These are phyloP conservation scores for Sporothrix brasiliensis DNA, from an alignment of 2,329 filamentous ascomycete species.

Conservation along the genomic window DNA sequence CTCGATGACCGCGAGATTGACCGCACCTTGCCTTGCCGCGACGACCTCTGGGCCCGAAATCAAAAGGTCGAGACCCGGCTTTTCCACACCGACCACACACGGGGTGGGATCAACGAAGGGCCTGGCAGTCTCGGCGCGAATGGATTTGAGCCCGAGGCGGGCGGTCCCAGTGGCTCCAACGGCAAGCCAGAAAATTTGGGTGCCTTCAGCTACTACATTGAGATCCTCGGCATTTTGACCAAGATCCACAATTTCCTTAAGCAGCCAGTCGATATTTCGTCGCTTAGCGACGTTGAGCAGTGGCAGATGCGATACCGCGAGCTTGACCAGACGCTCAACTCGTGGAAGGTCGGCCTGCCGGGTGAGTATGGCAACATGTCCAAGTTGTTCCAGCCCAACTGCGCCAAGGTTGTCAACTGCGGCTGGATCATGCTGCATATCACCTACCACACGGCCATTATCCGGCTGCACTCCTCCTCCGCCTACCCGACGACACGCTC, in stretches of 20 bases:
- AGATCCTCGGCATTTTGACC: constrained; percentile 83
- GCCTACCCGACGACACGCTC: constrained; percentile 89
- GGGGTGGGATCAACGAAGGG: constrained; percentile 28
- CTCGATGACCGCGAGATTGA: constrained; percentile 89
- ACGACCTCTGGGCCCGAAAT: constrained; percentile 83
- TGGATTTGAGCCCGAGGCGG: constrained; percentile 31
- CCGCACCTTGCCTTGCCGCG: constrained; percentile 80
- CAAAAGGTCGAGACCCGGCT: constrained; percentile 81
- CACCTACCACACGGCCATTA: constrained; percentile 86
- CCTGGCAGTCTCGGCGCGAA: constrained; percentile 31
- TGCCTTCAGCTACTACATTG: constrained; percentile 86
- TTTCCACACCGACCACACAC: constrained; percentile 63
- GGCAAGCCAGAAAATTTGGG: constrained; percentile 74
- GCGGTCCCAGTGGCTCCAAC: constrained; percentile 6
- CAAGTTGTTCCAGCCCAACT: constrained; percentile 71
- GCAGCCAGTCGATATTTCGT: constrained; percentile 84
- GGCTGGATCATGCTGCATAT: constrained; percentile 91
- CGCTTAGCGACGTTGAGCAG: constrained; percentile 78
- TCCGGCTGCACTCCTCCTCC: constrained; percentile 86
- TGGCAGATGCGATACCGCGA: constrained; percentile 89
- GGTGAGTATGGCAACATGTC: constrained; percentile 83
- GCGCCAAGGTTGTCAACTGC: constrained; percentile 72
- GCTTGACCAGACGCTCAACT: constrained; percentile 75
- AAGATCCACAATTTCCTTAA: constrained; percentile 88
- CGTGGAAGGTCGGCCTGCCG: constrained; percentile 83